These are phyloP conservation scores for Dictyophora rubrovolvata DNA, from an alignment of 768 basidiomycete genomes.

Conservation along the genomic window DNA sequence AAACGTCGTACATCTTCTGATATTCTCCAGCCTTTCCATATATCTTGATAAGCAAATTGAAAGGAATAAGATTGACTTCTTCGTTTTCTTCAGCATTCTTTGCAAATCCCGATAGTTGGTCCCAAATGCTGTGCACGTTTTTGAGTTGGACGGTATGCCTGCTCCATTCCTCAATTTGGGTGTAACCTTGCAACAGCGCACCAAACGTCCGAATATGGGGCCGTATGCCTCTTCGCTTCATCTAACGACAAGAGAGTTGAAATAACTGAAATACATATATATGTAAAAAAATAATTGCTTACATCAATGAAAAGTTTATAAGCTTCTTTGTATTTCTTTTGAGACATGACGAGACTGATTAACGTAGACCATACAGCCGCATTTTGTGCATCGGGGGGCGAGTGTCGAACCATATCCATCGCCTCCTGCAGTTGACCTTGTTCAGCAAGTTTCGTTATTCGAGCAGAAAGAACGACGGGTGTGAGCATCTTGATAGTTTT, in stretches of 20 bases:
- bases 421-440: slow-evolving; percentile 51
- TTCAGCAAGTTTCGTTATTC: slow-evolving; percentile 33
- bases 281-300: slow-evolving; percentile 18
- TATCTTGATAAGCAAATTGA: slow-evolving; percentile 50
- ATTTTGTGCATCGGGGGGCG: slow-evolving; percentile 68
- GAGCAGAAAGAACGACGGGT: slow-evolving; percentile 12
- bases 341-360: slow-evolving; percentile 54
- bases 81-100: slow-evolving; percentile 34
- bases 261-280: background rate
- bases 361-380: slow-evolving; percentile 71
- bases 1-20: slow-evolving; percentile 68
- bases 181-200: slow-evolving; percentile 58
- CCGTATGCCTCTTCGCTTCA: slow-evolving; percentile 74
- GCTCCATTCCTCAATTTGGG: slow-evolving; percentile 52
- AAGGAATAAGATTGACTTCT: slow-evolving; percentile 38
- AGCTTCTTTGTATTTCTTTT: slow-evolving; percentile 44
- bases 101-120: slow-evolving; percentile 42
- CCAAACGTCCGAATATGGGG: slow-evolving; percentile 60
- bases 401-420: slow-evolving; percentile 51
- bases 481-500: slow-evolving; percentile 5
- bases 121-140: slow-evolving; percentile 52
- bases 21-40: slow-evolving; percentile 50
- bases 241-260: slow-evolving; percentile 30
- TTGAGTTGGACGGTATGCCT: slow-evolving; percentile 48
- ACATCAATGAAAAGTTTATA: slow-evolving; percentile 67